Base-by-base conservation (phyloP, 192 early-diverging fungal genomes). In the Podila minutissima region DNA sequence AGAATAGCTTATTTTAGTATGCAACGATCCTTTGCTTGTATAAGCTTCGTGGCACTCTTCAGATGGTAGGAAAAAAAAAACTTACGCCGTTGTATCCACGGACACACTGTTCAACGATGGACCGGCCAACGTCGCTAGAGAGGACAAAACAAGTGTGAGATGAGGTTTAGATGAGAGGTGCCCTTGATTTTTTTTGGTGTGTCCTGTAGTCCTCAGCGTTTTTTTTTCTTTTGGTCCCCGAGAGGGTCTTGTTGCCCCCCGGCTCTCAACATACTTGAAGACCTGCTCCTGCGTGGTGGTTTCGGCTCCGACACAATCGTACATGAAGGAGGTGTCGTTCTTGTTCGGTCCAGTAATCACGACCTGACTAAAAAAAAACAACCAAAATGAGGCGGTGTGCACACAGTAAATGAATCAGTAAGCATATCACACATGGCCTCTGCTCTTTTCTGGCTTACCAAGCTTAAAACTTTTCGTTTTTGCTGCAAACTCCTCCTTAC, bases 61-160 rank as follows among this genome's bases (percentile, higher is more conserved):
- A 17, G 10, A 10, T 26, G 19, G 3, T 24, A 26, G 4, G 7
- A 1, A 32, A 28, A 19, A n/a, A 2, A 19, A 29, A 8, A 13
- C 70, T 58, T 81, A 81, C 77, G 28, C 91, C 92, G 57, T 93
- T 93, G 67, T 91, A 93, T 35, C 91, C 91, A 66, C 91, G 83
- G 62, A 93, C 88, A 67, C 90, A 91, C 60, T 85, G 85, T 72
- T 91, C 88, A 12, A 93, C 91, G 10, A 91, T 87, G 5, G 87
- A 85, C 57, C 79, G 85, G 61, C 90, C 91, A 1, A 81, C 77
- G 13, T 81, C 77, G 28, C 77, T 81, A 37, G 5, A 32, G 20
- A 59, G 28, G 24, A 17, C 5, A 37, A 86, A 86, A 7, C 77
- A 74, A 38, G n/a, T 32, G 1, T 62, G 41, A 15, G 41, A 46